A percentile compares a stretch with the other conserved stretches of the same genome.
These are phyloP conservation scores for Ocimum tenuiflorum DNA, from an alignment of 257 asterid genomes.

Conservation along the genomic window DNA sequence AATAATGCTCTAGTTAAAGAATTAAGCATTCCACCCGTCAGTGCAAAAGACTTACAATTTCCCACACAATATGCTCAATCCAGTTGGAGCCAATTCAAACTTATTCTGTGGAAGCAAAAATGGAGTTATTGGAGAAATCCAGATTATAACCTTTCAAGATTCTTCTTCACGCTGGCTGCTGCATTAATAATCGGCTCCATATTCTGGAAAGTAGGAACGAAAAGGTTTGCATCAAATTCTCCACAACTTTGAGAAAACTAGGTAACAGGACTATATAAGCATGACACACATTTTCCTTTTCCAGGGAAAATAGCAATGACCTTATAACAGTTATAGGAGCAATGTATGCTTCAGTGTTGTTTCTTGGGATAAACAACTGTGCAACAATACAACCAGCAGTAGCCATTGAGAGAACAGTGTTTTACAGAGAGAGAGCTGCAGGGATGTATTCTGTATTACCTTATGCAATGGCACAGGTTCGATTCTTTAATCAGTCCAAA, in stretches of 20 bases:
- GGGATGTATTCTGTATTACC: constrained; percentile 58
- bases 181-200: constrained; percentile 42
- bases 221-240: constrained; percentile 22
- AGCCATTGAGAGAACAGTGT: constrained; percentile 42
- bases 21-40: constrained; percentile 30
- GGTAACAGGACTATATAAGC: not conserved
- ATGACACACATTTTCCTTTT: not conserved
- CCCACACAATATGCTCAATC: constrained; percentile 40
- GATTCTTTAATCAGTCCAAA: too few species aligned
- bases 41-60: constrained; percentile 37
- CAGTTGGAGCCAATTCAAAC: constrained; percentile 37
- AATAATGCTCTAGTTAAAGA: constrained; percentile 36
- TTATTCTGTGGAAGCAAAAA: constrained; percentile 46
- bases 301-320: constrained; percentile 30
- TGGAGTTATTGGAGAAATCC: constrained; percentile 53
- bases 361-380: constrained; percentile 44
- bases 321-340: constrained; percentile 48
- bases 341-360: constrained; percentile 47
- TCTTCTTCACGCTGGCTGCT: constrained; percentile 36
- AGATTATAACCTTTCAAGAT: constrained; percentile 46
- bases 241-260: not conserved
- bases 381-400: constrained; percentile 47
- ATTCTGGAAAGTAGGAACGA: constrained; percentile 41
- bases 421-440: constrained; percentile 54
- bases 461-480: constrained; percentile 58